phyloP scores from a whole-genome alignment of 495 filamentous ascomycete genomes.

The Hyphodiscus hymeniophilus region DNA sequence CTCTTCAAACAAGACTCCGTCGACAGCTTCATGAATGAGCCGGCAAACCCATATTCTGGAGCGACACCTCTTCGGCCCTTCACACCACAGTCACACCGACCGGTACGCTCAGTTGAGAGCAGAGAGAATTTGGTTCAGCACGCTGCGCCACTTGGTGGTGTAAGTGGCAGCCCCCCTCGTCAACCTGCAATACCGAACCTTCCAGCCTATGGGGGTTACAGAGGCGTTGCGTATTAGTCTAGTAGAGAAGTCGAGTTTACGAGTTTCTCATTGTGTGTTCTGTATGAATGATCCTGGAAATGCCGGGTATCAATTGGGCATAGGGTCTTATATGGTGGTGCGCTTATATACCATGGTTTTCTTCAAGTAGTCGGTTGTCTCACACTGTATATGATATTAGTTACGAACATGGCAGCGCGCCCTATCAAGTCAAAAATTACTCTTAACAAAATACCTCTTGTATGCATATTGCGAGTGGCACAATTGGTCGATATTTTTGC shows the following conservation, averaged over 20 bases:
- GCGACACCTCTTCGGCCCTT: conserved; percentile 12
- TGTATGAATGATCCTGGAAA: background rate
- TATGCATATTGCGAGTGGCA: no score
- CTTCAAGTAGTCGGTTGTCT: no score
- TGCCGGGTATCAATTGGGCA: background rate
- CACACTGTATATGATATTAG: no score
- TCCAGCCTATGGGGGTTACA: conserved; percentile 8
- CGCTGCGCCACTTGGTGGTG: conserved; percentile 10
- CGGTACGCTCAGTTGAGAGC: conserved; percentile 3
- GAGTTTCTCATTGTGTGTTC: background rate
- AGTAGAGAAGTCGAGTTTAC: background rate
- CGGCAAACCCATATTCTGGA: conserved; percentile 20
- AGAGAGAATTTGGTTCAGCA: conserved; percentile 7
- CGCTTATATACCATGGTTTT: no score
- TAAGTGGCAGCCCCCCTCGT: conserved; percentile 1
- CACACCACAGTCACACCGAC: conserved; percentile 9
- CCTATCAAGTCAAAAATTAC: no score
- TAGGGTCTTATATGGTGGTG: background rate
- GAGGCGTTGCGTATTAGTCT: conserved; percentile 12
- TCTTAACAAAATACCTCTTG: no score
- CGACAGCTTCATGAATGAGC: conserved; percentile 18
- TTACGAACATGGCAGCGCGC: no score
- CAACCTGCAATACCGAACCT: conserved; percentile 6
- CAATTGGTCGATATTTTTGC: no score
- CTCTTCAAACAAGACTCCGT: conserved; percentile 5